Percentiles rank a stretch among this genome's conserved stretches.
Conservation (phyloP, 2,329 filamentous ascomycete genomes). For the Calonectria fujianensis region DNA sequence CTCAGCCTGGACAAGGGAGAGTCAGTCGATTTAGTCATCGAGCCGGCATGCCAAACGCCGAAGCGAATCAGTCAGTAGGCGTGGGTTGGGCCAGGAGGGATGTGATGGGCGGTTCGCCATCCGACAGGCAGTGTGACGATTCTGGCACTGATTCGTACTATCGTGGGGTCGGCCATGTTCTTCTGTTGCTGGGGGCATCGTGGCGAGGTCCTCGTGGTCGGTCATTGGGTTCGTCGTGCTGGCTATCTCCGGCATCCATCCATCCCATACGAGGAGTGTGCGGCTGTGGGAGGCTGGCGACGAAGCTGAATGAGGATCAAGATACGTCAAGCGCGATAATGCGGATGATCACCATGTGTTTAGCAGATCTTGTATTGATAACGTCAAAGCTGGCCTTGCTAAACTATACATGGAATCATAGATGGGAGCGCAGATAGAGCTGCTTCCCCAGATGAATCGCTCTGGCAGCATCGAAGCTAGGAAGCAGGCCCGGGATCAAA, state of each 20-base stretch:
- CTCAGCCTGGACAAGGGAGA: conserved; percentile 38
- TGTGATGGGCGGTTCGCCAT: conserved; percentile 15
- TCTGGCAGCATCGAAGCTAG: not conserved
- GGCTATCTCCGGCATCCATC: conserved; percentile 23
- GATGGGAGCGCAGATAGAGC: conserved; percentile 19
- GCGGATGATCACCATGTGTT: not conserved
- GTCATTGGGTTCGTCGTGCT: not conserved
- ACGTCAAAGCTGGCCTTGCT: not conserved
- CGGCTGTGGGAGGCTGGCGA: conserved; percentile 2
- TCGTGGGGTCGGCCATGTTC: not conserved
- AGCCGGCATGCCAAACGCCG: conserved; percentile 24
- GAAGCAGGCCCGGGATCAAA: not conserved
- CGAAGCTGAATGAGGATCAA: conserved; percentile 6
- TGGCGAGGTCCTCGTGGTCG: conserved; percentile 12
- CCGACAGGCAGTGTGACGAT: conserved; percentile 17
- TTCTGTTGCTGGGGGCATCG: conserved; percentile 6
- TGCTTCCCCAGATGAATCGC: conserved; percentile 2
- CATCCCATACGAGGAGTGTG: conserved; percentile 8
- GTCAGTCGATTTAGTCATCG: conserved; percentile 34
- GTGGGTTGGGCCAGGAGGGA: conserved; percentile 5
- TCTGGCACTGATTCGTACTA: conserved; percentile 3
- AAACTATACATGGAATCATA: conserved; percentile 4
- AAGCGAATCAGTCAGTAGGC: conserved; percentile 10
- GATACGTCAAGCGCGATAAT: conserved; percentile 4
- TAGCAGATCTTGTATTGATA: not conserved